Base-by-base conservation (phyloP, 2,329 filamentous ascomycete genomes). In the Teratosphaeria viscida region DNA sequence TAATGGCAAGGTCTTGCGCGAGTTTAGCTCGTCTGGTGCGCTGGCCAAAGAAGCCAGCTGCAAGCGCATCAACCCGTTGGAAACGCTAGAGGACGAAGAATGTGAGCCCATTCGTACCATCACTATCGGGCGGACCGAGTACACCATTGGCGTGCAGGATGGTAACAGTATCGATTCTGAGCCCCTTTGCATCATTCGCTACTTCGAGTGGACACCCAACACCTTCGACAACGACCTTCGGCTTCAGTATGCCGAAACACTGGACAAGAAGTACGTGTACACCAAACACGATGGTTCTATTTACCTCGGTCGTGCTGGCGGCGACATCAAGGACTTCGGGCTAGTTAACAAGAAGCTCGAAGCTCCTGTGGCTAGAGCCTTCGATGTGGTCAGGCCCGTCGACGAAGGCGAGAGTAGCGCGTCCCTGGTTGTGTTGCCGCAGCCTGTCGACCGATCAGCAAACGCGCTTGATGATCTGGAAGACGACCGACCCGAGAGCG, bases 161-260 rank as follows among this genome's bases (percentile, higher is more conserved):
- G 83, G 81, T 53, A 83, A 88, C 65, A 86, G 84, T 3, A 86
- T 87, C 1, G 26, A 29, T 12, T 47, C 23, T 32, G 83, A 87
- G 61, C 83, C 85, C 7, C 87, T 99, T 63, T 95, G 91, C 68
- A 96, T 90, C 0, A 83, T 99, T 66, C 92, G 85, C 65, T 99
- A 95, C 71, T 88, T 90, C 11, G 94, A 99, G 73, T 99, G 94
- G 94, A 86, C 85, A 0, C 89, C 92, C 14, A 99, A 99, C 73
- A 95, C 88, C 61, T 89, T 86, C 62, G 92, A 99, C 73, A 84
- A 84, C 63, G 94, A 99, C 71, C 83, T 99, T 6, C 86, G 90
- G 67, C 83, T 83, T 56, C 90, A 97, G 70, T 94, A 97, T 69
- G 82, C 82, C 14, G 76, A 79, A n/a, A 90, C 91, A 0, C 86